Evolutionary conservation across 129 eudicot species (phyloP).

Genomic region (carrot (Daucus carota)): DNA sequence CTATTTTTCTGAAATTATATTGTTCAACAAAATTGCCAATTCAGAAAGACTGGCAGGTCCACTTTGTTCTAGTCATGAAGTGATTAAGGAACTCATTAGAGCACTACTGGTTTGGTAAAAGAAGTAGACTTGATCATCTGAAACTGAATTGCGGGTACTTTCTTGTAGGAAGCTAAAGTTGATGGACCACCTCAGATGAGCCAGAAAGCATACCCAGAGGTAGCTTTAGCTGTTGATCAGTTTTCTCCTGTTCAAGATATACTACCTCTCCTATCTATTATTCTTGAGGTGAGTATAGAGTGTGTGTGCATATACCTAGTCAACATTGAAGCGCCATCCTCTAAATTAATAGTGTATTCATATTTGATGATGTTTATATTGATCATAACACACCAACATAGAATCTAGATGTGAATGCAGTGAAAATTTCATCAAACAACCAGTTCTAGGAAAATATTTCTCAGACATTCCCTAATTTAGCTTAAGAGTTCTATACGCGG

Average conservation of each 20-base stretch:
- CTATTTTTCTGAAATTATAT: neutral
- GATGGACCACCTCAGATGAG: slow-evolving; percentile 22
- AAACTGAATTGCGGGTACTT: slow-evolving; percentile 12
- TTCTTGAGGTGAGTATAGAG: slow-evolving; percentile 58
- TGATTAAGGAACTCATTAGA: neutral
- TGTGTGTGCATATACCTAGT: neutral
- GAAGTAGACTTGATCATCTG: neutral
- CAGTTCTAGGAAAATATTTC: neutral
- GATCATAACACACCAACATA: neutral
- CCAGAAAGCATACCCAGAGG: slow-evolving; percentile 28
- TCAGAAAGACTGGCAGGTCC: neutral
- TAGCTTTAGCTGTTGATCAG: slow-evolving; percentile 31
- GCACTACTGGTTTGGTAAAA: neutral
- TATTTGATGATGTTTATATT: neutral
- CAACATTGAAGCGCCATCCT: neutral
- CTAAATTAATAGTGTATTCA: neutral
- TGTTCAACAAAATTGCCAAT: neutral
- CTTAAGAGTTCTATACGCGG: neutral
- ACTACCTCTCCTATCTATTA: slow-evolving; percentile 47
- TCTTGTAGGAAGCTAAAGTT: slow-evolving; percentile 38
- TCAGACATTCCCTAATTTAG: neutral
- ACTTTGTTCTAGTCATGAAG: neutral
- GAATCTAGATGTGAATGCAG: neutral
- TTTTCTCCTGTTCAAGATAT: slow-evolving; percentile 47
- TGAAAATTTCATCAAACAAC: neutral